Base-by-base conservation (phyloP, 2,329 filamentous ascomycete species). In the Xenosphaeropsis pyriputrescens region DNA sequence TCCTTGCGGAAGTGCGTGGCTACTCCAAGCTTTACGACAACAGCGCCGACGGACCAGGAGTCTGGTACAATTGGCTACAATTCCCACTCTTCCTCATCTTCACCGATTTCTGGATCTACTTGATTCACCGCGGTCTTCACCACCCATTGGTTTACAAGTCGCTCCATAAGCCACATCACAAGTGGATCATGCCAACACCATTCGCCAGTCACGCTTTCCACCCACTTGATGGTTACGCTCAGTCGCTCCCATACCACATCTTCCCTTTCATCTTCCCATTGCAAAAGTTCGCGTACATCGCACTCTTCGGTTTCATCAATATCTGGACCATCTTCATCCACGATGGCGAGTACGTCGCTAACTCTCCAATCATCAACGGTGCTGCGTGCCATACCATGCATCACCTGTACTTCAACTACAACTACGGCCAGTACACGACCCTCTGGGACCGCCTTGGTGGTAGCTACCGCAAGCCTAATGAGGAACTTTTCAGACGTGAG, bases 101-200 rank as follows among this genome's bases (percentile, higher is more conserved):
- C 58, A 93, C 86, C 63, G 86, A 94, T 62, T 80, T 80, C 58
- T 77, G 70, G 63, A 88, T 94, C 64, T 93, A 94, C 69, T 85
- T 81, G 71, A 89, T 93, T 52, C 86, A 93, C 65, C 80, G 86
- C 40, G 80, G 74, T 40, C 70, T 93, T 43, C 86, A 94, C 62
- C 79, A 86, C 60, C 83, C 83, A 13, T 54, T 61, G 34, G 57
- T 91, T 49, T 96, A 96, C 73, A 93, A 88, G 67, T 67, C 68
- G 47, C 70, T 95, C 36, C 89, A 96, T 73, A 96, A 96, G 74
- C 80, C 86, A 47, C 89, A 96, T 63, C 89, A 96, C 76, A 95
- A 94, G 67, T 96, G 89, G 89, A 95, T 96, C 62, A 93, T 95
- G 85, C 89, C 89, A 3, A 93, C 85, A 3, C 89, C 89, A 1